Percentiles rank a stretch among this genome's conserved stretches.
Conservation (phyloP, 1,139 yeast genomes). For the Sugiyamaella xylanicola region DNA sequence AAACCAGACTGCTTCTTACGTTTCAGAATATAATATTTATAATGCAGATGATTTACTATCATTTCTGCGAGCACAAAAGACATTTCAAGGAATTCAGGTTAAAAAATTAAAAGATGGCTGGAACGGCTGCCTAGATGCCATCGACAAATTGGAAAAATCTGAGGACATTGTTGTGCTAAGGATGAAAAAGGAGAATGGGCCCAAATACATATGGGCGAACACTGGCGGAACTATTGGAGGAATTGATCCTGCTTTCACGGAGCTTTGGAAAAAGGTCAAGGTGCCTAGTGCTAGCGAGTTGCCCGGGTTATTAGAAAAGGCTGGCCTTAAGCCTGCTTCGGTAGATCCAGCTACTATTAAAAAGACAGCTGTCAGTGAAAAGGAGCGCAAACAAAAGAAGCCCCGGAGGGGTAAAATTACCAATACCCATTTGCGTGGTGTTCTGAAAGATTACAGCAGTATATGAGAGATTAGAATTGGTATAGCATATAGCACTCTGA, state of each 20-base stretch:
- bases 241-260: slow-evolving; percentile 80
- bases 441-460: slow-evolving; percentile 73
- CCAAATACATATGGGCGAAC: slow-evolving; percentile 91
- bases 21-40: slow-evolving; percentile 85
- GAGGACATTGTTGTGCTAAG: slow-evolving; percentile 79
- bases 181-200: slow-evolving; percentile 89
- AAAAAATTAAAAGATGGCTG: slow-evolving; percentile 95
- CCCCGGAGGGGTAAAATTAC: slow-evolving; percentile 93
- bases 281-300: slow-evolving; percentile 81
- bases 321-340: slow-evolving; percentile 92
- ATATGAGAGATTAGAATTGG: slow-evolving; percentile 1
- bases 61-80: slow-evolving; percentile 76
- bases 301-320: slow-evolving; percentile 74
- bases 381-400: slow-evolving; percentile 82
- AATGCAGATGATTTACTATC: slow-evolving; percentile 74
- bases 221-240: slow-evolving; percentile 70
- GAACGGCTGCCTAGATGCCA: slow-evolving; percentile 84
- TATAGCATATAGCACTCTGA: too few relatives aligned
- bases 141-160: slow-evolving; percentile 73
- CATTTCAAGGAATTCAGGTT: slow-evolving; percentile 85
- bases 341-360: slow-evolving; percentile 91
- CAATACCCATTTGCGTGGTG: slow-evolving; percentile 94
- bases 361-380: slow-evolving; percentile 51
- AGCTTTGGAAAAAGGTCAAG: slow-evolving; percentile 75
- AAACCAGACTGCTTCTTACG: slow-evolving; percentile 73